These are phyloP conservation scores for Ettlia oleoabundans DNA, from an alignment of 139 green algal genomes.

Conservation along the genomic window DNA sequence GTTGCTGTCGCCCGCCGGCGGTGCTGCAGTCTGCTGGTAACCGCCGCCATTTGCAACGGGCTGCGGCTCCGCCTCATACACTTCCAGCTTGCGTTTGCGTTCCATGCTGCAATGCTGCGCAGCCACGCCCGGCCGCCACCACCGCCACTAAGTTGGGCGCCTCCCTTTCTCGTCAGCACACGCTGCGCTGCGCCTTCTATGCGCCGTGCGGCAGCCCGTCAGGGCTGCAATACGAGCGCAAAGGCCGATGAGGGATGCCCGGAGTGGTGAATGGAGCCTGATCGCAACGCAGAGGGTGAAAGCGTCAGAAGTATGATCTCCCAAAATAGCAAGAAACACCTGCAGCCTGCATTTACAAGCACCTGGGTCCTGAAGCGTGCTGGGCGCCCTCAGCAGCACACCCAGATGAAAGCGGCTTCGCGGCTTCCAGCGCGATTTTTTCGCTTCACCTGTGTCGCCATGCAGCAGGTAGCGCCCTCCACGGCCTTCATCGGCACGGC, in stretches of 20 bases:
- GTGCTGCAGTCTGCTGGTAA: background rate
- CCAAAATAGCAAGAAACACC: too few relatives aligned
- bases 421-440: background rate
- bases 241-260: too few relatives aligned
- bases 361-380: background rate
- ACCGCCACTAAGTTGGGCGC: too few relatives aligned
- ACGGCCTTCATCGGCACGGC: background rate
- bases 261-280: too few relatives aligned
- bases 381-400: background rate
- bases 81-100: constrained; percentile 82
- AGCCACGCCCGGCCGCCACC: too few relatives aligned
- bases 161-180: too few relatives aligned
- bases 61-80: constrained; percentile 43
- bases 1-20: constrained; percentile 4
- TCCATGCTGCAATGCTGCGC: constrained; percentile 29
- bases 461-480: background rate
- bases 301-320: too few relatives aligned
- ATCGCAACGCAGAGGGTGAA: too few relatives aligned
- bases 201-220: too few relatives aligned
- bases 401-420: background rate
- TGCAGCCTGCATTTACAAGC: too few relatives aligned
- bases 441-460: background rate
- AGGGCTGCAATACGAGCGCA: too few relatives aligned
- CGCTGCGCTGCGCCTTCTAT: too few relatives aligned
- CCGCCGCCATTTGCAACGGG: constrained; percentile 16